phyloP scores from a whole-genome alignment of 352 stramenopile species.

The Pythium monospermum region DNA sequence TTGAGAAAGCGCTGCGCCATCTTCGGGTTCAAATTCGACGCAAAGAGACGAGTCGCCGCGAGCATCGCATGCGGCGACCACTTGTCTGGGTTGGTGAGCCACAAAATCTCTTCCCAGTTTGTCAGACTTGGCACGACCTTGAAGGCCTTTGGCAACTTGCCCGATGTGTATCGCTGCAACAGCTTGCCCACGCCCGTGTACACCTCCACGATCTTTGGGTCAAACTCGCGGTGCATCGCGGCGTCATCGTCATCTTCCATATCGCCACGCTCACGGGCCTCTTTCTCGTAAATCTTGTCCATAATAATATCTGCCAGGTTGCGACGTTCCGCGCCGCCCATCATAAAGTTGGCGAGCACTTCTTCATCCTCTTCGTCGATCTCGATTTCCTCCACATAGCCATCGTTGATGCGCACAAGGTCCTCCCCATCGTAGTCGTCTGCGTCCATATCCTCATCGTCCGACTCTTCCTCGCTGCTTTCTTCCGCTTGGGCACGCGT shows the following conservation, averaged over 20 bases:
- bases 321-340: slow-evolving; percentile 74
- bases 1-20: slow-evolving; percentile 99
- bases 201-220: slow-evolving; percentile 97
- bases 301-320: slow-evolving; percentile 99
- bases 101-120: slow-evolving; percentile 99
- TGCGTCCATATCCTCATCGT: slow-evolving; percentile 86
- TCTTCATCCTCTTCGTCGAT: slow-evolving; percentile 86
- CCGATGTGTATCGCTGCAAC: slow-evolving; percentile 94
- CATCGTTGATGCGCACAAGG: slow-evolving; percentile 87
- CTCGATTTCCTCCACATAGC: slow-evolving; percentile 89
- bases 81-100: slow-evolving; percentile 95
- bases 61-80: slow-evolving; percentile 99
- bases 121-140: slow-evolving; percentile 98
- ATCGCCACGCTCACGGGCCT: slow-evolving; percentile 79
- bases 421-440: slow-evolving; percentile 88
- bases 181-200: slow-evolving; percentile 99
- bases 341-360: slow-evolving; percentile 84
- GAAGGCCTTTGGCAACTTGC: slow-evolving; percentile 99
- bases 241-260: slow-evolving; percentile 65
- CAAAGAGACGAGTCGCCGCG: slow-evolving; percentile 96
- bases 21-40: slow-evolving; percentile 99
- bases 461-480: slow-evolving; percentile 58
- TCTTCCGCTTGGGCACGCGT: slow-evolving; percentile 29
- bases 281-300: slow-evolving; percentile 98
- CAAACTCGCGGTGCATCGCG: slow-evolving; percentile 60